Conservation (phyloP, 1,284 basidiomycete species). For the Phellopilus nigrolimitatus region DNA sequence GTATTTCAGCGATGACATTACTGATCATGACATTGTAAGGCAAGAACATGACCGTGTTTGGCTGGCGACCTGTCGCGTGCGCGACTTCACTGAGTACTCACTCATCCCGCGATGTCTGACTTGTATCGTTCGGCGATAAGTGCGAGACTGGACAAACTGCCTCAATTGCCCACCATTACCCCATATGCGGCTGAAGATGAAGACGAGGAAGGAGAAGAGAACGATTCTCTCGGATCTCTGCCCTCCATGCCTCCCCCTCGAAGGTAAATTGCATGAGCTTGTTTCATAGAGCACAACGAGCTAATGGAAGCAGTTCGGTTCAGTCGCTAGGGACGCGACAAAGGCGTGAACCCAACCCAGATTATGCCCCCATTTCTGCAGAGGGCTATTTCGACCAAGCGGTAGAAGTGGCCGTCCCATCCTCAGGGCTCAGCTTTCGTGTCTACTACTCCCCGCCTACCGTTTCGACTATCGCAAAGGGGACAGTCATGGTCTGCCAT, state of each 20-base stretch:
- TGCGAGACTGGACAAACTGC: constrained; percentile 63
- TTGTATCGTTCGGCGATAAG: constrained; percentile 66
- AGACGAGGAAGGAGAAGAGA: constrained; percentile 56
- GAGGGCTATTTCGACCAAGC: constrained; percentile 72
- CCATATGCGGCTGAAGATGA: constrained; percentile 28
- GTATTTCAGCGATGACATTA: not conserved
- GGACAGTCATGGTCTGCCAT: constrained; percentile 82
- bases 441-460: constrained; percentile 67
- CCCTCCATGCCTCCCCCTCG: constrained; percentile 39
- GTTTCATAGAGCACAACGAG: too few relatives aligned
- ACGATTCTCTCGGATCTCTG: constrained; percentile 58
- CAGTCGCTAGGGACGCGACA: constrained; percentile 25
- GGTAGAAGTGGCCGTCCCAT: constrained; percentile 62
- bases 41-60: too few relatives aligned
- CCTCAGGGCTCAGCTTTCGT: constrained; percentile 59
- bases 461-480: constrained; percentile 40
- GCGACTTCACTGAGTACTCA: too few relatives aligned
- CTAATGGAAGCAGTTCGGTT: constrained; percentile 9
- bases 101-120: constrained; percentile 57
- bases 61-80: not conserved
- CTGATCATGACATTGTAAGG: not conserved
- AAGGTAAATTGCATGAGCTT: constrained; percentile 21
- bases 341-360: constrained; percentile 45
- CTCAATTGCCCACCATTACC: constrained; percentile 38
- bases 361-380: constrained; percentile 71